Conservation (phyloP, 345 rosid genomes). For the Viola odorata region DNA sequence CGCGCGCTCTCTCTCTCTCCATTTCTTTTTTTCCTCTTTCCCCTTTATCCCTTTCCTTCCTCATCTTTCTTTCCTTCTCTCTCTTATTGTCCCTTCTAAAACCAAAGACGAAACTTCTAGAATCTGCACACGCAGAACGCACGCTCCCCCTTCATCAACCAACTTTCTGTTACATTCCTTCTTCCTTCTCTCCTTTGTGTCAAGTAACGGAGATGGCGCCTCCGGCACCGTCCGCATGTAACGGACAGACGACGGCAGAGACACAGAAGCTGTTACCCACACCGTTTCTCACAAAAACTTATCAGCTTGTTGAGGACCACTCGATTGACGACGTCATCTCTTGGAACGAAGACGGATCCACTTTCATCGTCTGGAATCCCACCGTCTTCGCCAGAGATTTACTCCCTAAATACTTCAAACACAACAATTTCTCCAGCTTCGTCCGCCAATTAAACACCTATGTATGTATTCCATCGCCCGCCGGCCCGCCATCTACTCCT, state of each 20-base stretch:
- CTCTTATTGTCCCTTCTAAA: neutral
- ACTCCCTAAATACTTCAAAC: no score
- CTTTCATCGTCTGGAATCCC: slow-evolving; percentile 84
- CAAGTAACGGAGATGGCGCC: no score
- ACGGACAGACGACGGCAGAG: slow-evolving; percentile 14
- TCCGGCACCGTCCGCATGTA: no score
- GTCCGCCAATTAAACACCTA: slow-evolving; percentile 95
- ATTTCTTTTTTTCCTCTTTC: neutral
- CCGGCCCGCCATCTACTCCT: no score
- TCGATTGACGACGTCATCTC: slow-evolving; percentile 69
- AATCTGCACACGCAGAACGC: slow-evolving; percentile 9
- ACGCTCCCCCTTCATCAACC: neutral
- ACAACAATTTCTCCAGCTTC: no score
- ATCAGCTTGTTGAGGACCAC: slow-evolving; percentile 67
- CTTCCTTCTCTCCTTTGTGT: no score
- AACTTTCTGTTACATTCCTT: neutral
- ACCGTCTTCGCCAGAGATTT: slow-evolving; percentile 48
- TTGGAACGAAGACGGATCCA: slow-evolving; percentile 86
- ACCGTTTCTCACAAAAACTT: slow-evolving; percentile 79
- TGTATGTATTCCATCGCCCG: slow-evolving; percentile 24
- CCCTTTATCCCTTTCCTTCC: neutral
- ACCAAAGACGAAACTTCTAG: slow-evolving; percentile 33
- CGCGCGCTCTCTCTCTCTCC: no score
- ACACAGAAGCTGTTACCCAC: slow-evolving; percentile 69
- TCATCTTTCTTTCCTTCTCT: neutral